Base-by-base conservation (phyloP, 202 grass and related monocot species). In the Setaria viridis region DNA sequence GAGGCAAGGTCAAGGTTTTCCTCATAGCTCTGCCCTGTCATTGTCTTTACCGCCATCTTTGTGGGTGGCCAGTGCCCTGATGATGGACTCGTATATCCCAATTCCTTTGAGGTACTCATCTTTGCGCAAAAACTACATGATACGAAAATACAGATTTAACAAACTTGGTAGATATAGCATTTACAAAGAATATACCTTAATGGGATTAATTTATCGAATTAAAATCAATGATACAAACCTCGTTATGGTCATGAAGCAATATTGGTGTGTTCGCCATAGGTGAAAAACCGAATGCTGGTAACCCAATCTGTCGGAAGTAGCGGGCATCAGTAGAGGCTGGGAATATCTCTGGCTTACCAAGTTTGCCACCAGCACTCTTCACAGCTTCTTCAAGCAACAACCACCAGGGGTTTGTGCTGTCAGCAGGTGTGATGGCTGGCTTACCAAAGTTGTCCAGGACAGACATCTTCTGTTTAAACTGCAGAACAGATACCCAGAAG, bases 81-180 rank as follows among this genome's bases (percentile, higher is more conserved):
- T 99, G 37, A 99, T 71, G 11, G 85, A 99, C 76, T 93, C 88
- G 0, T 99, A 99, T 74, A 99, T 80, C 72, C 76, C 73, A 0
- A 99, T 95, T 85, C 96, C 93, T 85, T 87, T 99, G 50, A 94
- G 77, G 70, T 99, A 99, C 87, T 95, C 96, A 66, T 99, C 90
- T 92, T 95, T 95, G 79, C 76, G 90, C 86, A 99, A 66, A 81
- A 95, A 98, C 93, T 98, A 85, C 70, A 80, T 77, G 30, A 79
- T 30, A 78, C 11, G 7, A 65, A 74, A 32, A 56, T 33, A 11
- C 21, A 8, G 13, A 50, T 12, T 63, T 4, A 53, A 11, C 9
- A 25, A 54, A 56, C 20, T 46, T 55, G 33, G 9, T 67, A 54
- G 15, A 45, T 14, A 73, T 11, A 20, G 9, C 37, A 50, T 20